Evolutionary conservation across 768 basidiomycete genomes (phyloP).

Genomic region (Mrakia blollopis): DNA sequence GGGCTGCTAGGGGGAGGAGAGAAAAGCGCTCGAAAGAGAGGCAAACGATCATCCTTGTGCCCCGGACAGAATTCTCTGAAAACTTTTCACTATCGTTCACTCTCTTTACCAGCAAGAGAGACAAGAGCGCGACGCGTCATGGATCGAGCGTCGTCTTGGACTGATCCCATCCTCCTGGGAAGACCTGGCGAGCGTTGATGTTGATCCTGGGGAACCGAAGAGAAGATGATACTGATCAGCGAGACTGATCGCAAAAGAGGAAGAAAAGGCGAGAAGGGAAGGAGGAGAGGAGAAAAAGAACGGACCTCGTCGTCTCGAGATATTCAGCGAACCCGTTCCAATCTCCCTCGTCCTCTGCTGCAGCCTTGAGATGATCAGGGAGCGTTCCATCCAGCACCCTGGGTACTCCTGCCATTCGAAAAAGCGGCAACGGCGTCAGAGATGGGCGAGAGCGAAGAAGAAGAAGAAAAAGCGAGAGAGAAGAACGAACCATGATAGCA

Average conservation of each 20-base stretch:
- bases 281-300: too few species aligned
- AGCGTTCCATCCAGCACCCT: conserved; percentile 76
- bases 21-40: too few species aligned
- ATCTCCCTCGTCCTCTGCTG: neutral
- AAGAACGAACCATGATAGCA: conserved; percentile 77
- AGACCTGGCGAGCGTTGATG: conserved; percentile 76
- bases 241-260: neutral
- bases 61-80: too few species aligned
- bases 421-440: conserved; percentile 1
- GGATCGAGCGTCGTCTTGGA: neutral
- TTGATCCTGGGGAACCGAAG: conserved; percentile 76
- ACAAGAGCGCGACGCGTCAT: too few species aligned
- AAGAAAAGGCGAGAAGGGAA: neutral
- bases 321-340: conserved; percentile 14
- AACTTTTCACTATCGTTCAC: too few species aligned
- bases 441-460: neutral
- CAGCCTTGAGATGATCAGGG: conserved; percentile 48
- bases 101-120: too few species aligned
- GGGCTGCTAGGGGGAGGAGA: too few species aligned
- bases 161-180: conserved; percentile 30
- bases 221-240: neutral
- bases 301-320: conserved; percentile 27
- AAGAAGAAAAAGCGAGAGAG: too few species aligned
- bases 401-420: conserved; percentile 60
- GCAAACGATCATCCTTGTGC: too few species aligned